Base-by-base conservation (phyloP, 768 basidiomycete species). In the Glaciozyma antarctica region DNA sequence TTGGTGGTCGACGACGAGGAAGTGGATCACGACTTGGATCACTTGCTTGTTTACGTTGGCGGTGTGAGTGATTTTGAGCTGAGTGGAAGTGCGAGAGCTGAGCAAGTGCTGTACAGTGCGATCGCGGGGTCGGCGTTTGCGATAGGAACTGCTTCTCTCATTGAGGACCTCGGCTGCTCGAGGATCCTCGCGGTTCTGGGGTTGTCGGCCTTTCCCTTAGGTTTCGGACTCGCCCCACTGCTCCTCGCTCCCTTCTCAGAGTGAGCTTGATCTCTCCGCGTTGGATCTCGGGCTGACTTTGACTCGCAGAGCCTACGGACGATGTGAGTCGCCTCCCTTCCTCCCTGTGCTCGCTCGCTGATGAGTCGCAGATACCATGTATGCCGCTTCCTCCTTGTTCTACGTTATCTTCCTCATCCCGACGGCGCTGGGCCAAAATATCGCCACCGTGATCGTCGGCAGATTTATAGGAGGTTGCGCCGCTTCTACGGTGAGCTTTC, bases 391-490 rank as follows among this genome's bases (percentile, higher is more conserved):
- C 47, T 21, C n/a, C 19, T 3, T 22, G 13, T 3, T 48, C 12
- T 48, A 48, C 19, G n/a, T n/a, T 9, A 48, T 48, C 12, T 48
- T 48, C n/a, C 47, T 48, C 19, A 48, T 48, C 19, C 47, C 47
- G 16, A 48, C n/a, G 10, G 47, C 47, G n/a, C 47, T 19, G 47
- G 47, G 21, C 10, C 12, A 48, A 21, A 48, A 48, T 48, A 48
- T 48, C 47, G 19, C 47, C 12, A 76, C 77, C 9, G 67, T 79
- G 32, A 66, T 78, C 41, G 69, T 77, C 6, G 70, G 70, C 17
- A 73, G 78, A 0, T 74, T 78, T 61, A 63, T 79, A 4, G 63
- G 70, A 4, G 78, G 78, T 7, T 64, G 68, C 7, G 74, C 75
- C 0, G 79, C 77, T 1, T 73, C 71, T 16, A 75, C 77, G 0